Percentiles rank a stretch among this genome's conserved stretches.
phyloP scores from a whole-genome alignment of 805 yeast genomes.

The Cyberlindnera galapagoensis region DNA sequence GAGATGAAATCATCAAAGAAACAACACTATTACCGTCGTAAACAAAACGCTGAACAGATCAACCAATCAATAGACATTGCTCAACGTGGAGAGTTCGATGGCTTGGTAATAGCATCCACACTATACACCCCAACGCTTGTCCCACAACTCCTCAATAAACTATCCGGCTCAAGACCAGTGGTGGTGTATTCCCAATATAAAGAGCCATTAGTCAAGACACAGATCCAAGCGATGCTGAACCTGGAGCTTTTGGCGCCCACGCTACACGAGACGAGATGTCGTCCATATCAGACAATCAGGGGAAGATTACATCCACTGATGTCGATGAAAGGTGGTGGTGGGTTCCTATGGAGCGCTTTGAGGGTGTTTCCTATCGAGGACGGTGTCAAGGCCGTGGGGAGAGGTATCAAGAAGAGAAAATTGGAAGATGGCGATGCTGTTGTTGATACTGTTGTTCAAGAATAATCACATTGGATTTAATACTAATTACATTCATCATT shows the following conservation, averaged over 20 bases:
- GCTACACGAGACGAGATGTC: conserved; percentile 71
- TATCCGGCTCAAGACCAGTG: conserved; percentile 84
- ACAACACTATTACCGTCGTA: conserved; percentile 61
- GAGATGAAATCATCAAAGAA: conserved; percentile 53
- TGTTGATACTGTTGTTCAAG: no score
- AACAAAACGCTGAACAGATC: conserved; percentile 47
- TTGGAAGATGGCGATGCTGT: conserved; percentile 25
- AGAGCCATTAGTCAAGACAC: conserved; percentile 70
- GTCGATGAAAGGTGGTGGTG: conserved; percentile 93
- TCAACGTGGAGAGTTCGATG: conserved; percentile 58
- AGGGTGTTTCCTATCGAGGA: conserved; percentile 67
- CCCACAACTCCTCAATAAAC: conserved; percentile 50
- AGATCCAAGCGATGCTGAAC: conserved; percentile 60
- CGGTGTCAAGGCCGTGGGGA: conserved; percentile 65
- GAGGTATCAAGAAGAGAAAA: conserved; percentile 39
- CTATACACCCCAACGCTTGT: conserved; percentile 62
- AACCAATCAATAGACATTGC: conserved; percentile 43
- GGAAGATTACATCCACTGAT: conserved; percentile 93
- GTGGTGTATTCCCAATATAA: conserved; percentile 78
- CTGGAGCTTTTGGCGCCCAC: conserved; percentile 75
- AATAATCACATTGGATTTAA: no score
- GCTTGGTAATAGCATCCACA: conserved; percentile 65
- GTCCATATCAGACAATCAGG: conserved; percentile 87
- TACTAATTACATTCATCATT: background rate
- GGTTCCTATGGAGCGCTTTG: conserved; percentile 73